Conservation (phyloP, 2,329 filamentous ascomycete species). For the Scedosporium boydii region DNA sequence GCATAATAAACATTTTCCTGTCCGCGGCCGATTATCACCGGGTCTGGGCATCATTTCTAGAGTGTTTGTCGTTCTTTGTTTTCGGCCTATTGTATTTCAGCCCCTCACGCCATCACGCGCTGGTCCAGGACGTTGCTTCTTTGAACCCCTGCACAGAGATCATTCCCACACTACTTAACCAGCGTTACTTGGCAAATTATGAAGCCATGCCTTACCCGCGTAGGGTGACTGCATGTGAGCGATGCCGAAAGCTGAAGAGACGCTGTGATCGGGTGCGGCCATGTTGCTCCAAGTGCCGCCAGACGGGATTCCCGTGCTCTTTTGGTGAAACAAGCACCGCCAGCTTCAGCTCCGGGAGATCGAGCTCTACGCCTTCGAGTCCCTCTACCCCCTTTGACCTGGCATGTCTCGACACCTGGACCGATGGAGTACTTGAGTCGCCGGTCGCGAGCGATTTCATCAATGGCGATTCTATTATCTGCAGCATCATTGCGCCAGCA, state of each 20-base stretch:
- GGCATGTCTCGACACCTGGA: not conserved
- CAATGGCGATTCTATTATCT: not conserved
- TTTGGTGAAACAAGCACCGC: not conserved
- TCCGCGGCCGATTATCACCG: not conserved
- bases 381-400: not conserved
- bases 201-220: not conserved
- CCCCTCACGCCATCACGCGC: not conserved
- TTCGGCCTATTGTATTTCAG: not conserved
- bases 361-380: not conserved
- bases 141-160: no score
- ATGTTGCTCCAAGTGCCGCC: not conserved
- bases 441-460: not conserved
- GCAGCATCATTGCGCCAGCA: not conserved
- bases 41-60: not conserved
- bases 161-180: not conserved
- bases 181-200: not conserved
- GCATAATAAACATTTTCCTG: not conserved
- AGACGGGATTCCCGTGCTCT: not conserved
- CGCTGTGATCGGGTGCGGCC: constrained; percentile 6
- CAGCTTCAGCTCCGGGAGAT: not conserved
- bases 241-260: constrained; percentile 4
- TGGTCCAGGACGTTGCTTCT: not conserved
- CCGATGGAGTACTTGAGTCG: not conserved
- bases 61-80: not conserved
- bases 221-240: constrained; percentile 4